Conservation (phyloP, 805 yeast genomes). For the Torulaspora franciscae region DNA sequence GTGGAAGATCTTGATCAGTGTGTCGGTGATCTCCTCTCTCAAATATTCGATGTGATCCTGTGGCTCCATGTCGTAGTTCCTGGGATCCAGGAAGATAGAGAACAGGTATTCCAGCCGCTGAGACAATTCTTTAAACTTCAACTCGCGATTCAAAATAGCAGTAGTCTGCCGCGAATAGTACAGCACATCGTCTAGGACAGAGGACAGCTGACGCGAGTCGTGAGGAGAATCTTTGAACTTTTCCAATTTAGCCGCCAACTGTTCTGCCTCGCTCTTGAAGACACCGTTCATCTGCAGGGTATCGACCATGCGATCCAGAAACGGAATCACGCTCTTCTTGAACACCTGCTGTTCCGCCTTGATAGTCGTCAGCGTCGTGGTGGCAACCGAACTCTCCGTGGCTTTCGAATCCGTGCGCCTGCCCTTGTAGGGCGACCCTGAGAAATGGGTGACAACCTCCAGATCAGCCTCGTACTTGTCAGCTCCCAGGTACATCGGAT, state of each 20-base stretch:
- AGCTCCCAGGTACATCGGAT: not conserved
- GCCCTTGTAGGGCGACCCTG: conserved; percentile 24
- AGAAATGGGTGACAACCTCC: conserved; percentile 18
- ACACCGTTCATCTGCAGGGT: conserved; percentile 20
- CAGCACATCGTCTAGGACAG: conserved; percentile 19
- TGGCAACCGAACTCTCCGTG: conserved; percentile 24
- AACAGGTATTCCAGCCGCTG: conserved; percentile 20
- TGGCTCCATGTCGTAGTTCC: conserved; percentile 15
- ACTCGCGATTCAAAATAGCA: conserved; percentile 26
- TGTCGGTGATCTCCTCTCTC: conserved; percentile 18
- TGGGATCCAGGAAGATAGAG: conserved; percentile 20
- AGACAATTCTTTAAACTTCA: conserved; percentile 18
- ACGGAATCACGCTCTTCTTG: conserved; percentile 22
- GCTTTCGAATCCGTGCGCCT: conserved; percentile 11
- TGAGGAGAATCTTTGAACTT: conserved; percentile 13
- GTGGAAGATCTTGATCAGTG: conserved; percentile 15
- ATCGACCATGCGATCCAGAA: conserved; percentile 19
- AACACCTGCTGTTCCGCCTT: conserved; percentile 19
- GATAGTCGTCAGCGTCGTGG: conserved; percentile 17
- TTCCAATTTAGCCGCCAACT: conserved; percentile 14
- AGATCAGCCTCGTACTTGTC: conserved; percentile 6
- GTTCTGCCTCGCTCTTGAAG: conserved; percentile 20
- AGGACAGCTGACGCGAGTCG: conserved; percentile 11
- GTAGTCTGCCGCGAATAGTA: conserved; percentile 23
- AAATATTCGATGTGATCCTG: conserved; percentile 15